These are phyloP conservation scores for Protea cynaroides DNA, from an alignment of 164 flowering plant genomes.

Conservation along the genomic window DNA sequence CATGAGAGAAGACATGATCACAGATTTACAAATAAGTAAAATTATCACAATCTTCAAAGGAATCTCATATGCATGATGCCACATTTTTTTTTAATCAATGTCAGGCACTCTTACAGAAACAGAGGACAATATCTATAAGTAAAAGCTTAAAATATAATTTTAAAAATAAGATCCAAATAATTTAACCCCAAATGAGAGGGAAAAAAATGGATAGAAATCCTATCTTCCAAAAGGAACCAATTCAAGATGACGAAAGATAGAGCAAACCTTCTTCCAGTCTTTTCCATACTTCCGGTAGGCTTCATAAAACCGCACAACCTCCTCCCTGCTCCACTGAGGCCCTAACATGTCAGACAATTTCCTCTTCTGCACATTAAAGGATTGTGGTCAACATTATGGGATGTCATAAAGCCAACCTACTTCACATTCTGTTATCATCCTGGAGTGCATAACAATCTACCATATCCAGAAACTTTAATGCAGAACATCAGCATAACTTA, in stretches of 20 bases:
- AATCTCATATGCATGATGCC: too few species aligned
- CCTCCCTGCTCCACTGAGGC: constrained; percentile 84
- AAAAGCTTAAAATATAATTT: too few species aligned
- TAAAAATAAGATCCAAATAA: too few species aligned
- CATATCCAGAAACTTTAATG: background rate
- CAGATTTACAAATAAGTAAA: background rate
- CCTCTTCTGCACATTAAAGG: constrained; percentile 50
- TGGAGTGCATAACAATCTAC: background rate
- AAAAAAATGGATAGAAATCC: background rate
- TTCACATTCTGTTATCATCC: background rate
- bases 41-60: too few species aligned
- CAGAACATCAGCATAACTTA: too few species aligned
- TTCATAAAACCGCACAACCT: constrained; percentile 80
- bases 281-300: constrained; percentile 78
- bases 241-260: background rate
- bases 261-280: constrained; percentile 87
- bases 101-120: too few species aligned
- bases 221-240: background rate
- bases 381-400: constrained; percentile 5
- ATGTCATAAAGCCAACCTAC: background rate
- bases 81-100: too few species aligned
- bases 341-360: constrained; percentile 82
- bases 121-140: too few species aligned
- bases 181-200: background rate
- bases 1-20: background rate